These are phyloP conservation scores for Tolypocladium nubicola DNA, from an alignment of 2,329 filamentous ascomycete species.

Conservation along the genomic window DNA sequence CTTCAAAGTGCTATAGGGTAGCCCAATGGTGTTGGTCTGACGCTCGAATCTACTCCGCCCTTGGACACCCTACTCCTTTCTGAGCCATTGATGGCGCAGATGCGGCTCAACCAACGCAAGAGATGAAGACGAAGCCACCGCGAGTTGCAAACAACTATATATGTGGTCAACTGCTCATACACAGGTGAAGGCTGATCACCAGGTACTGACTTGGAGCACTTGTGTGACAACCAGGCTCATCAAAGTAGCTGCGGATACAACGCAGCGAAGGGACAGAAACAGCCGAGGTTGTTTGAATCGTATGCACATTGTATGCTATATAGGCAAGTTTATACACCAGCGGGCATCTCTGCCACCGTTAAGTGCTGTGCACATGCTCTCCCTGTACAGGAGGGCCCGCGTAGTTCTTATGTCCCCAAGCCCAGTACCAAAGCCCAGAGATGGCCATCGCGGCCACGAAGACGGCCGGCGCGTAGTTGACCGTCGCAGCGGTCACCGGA, in stretches of 20 bases:
- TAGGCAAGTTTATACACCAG: not conserved
- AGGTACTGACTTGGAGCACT: too few relatives aligned
- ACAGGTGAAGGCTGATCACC: too few relatives aligned
- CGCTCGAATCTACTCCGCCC: too few relatives aligned
- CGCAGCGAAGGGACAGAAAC: not conserved
- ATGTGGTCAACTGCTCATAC: not conserved
- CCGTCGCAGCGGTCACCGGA: conserved; percentile 44
- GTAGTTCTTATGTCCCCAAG: conserved; percentile 62
- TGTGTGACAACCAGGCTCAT: not conserved
- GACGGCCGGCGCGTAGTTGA: conserved; percentile 71
- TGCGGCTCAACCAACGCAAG: not conserved
- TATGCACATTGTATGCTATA: not conserved
- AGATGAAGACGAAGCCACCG: not conserved
- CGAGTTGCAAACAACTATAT: not conserved
- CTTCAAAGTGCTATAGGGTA: not conserved
- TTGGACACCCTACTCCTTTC: too few relatives aligned
- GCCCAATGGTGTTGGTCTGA: not conserved
- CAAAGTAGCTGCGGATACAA: not conserved
- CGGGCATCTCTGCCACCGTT: not conserved
- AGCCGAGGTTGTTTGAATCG: not conserved
- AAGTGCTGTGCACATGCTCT: conserved; percentile 7
- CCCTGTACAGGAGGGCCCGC: conserved; percentile 45
- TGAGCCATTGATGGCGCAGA: not conserved
- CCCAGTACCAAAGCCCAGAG: conserved; percentile 55
- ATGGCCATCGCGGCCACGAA: conserved; percentile 55